Evolutionary conservation across 2,329 filamentous ascomycete species (phyloP).

Genomic region (Claviceps africana): DNA sequence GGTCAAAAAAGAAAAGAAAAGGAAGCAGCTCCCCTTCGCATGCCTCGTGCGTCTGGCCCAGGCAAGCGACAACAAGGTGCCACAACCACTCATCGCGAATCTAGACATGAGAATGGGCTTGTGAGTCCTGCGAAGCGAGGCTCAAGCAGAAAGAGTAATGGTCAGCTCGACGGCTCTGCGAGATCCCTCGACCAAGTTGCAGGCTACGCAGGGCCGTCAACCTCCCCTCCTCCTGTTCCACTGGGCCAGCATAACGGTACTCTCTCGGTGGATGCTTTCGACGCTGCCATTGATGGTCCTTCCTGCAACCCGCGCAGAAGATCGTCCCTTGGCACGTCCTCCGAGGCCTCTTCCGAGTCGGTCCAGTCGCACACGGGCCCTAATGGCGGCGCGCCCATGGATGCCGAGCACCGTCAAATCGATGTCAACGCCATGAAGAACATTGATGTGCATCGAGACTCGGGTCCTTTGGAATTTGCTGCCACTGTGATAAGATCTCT

Average conservation of each 20-base stretch:
- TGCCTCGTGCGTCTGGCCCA: constrained; percentile 46
- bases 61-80: constrained; percentile 49
- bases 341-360: constrained; percentile 42
- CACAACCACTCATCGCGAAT: constrained; percentile 51
- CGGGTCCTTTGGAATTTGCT: constrained; percentile 61
- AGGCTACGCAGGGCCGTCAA: constrained; percentile 18
- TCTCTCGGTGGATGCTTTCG: constrained; percentile 16
- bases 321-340: constrained; percentile 36
- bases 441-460: constrained; percentile 52
- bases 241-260: constrained; percentile 20
- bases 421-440: constrained; percentile 58
- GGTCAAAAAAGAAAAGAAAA: neutral
- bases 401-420: constrained; percentile 48
- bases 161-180: constrained; percentile 26
- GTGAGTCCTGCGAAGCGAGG: constrained; percentile 42
- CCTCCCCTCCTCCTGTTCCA: constrained; percentile 8
- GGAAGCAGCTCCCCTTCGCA: constrained; percentile 25
- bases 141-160: constrained; percentile 31
- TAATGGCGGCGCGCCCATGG: constrained; percentile 22
- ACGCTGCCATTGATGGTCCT: constrained; percentile 22
- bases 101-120: constrained; percentile 75
- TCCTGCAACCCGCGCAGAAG: constrained; percentile 29
- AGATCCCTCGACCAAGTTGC: constrained; percentile 19
- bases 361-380: constrained; percentile 25
- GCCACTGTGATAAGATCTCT: constrained; percentile 80